Base-by-base conservation (phyloP, 2,329 filamentous ascomycete genomes). In the Microdochium bolleyi region DNA sequence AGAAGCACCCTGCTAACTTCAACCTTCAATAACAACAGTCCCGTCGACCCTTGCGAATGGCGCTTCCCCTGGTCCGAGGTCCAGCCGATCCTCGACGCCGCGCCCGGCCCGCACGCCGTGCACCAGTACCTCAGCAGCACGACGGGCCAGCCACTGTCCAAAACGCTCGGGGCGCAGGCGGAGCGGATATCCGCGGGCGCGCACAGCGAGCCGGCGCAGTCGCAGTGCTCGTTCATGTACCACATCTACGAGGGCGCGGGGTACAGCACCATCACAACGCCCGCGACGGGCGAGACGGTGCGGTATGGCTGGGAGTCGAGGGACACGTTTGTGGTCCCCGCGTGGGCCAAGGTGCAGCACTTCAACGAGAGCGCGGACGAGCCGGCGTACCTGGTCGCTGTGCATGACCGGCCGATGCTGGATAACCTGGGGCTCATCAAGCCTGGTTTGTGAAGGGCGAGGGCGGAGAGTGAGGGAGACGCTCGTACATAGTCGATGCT, bases 321-420 rank as follows among this genome's bases (percentile, higher is more conserved):
- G 0, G 79, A 82, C 58, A 80, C 76, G 0, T 82, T 82, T 60
- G 75, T 72, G 24, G 66, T 82, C 2, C 78, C 79, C 0, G 64
- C 76, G 0, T 82, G 78, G 78, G 69, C 74, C 27, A 69, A 63
- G 53, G 70, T 77, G 41, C 68, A 74, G 59, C 77, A 80, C 58
- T 64, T 73, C 1, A 70, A 70, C 37, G 61, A 64, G 49, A 64
- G 62, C 0, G 21, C 48, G 0, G 60, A 52, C 0, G 58, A 63
- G 11, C 55, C 54, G 19, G 67, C 67, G 2, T 70, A 70, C 14
- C 54, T 71, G 1, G 63, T 71, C 1, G 68, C 64, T 0, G 60
- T 65, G 5, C 63, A 67, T 11, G 69, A 72, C 38, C 57, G 62
- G 9, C 68, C 68, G 1, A 61, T 71, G 2, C 52, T 71, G 3